phyloP scores from a whole-genome alignment of 2,329 filamentous ascomycete genomes.

The Cladosporium sp. region DNA sequence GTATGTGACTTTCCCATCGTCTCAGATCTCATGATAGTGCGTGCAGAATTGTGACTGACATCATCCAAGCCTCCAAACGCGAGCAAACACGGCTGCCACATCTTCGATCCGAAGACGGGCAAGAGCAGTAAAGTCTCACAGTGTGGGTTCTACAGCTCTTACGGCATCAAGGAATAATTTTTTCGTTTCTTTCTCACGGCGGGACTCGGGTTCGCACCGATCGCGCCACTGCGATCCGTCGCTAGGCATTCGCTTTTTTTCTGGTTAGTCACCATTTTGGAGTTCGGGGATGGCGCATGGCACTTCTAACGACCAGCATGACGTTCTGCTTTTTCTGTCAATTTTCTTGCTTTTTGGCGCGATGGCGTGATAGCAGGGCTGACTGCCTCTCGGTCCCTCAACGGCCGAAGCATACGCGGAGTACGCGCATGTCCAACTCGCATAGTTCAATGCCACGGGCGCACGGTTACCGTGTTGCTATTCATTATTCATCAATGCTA shows the following conservation, averaged over 20 bases:
- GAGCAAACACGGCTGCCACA: slow-evolving; percentile 75
- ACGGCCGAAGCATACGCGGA: not conserved
- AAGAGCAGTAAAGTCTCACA: slow-evolving; percentile 70
- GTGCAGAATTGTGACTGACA: slow-evolving; percentile 26
- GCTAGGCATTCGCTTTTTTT: not conserved
- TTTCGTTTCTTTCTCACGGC: not conserved
- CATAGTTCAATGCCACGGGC: not conserved
- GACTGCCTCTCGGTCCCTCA: slow-evolving; percentile 10
- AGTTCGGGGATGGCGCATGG: not conserved
- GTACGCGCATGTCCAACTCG: not conserved
- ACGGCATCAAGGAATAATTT: not conserved
- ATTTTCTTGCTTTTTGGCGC: not conserved
- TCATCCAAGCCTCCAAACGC: slow-evolving; percentile 87
- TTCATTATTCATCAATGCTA: not conserved
- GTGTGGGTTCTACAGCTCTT: slow-evolving; percentile 61
- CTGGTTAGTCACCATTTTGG: not conserved
- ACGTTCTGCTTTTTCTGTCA: not conserved
- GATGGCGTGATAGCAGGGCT: slow-evolving; percentile 9
- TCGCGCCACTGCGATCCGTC: not conserved
- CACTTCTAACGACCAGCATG: not conserved
- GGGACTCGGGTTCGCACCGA: not conserved
- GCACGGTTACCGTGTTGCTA: not conserved
- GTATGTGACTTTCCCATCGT: slow-evolving; percentile 44
- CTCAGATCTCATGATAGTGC: slow-evolving; percentile 13
- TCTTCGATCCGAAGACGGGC: slow-evolving; percentile 77